A percentile compares a stretch with the other conserved stretches of the same genome.
phyloP scores from a whole-genome alignment of 176 grass and related monocot species.

The Canna indica region DNA sequence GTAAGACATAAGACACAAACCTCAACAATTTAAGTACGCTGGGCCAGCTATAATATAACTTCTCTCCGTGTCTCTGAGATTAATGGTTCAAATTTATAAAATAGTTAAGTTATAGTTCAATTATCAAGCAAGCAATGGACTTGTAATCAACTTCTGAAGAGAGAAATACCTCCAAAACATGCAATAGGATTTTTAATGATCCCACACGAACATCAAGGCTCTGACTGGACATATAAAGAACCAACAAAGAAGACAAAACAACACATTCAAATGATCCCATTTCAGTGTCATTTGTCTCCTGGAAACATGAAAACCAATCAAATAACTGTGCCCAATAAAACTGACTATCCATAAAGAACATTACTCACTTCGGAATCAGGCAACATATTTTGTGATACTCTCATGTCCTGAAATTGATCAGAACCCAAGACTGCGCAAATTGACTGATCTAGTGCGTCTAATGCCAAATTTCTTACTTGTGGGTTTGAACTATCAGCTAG shows the following conservation, averaged over 20 bases:
- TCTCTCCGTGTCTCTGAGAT: conserved; percentile 93
- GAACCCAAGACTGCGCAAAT: conserved; percentile 93
- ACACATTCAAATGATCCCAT: conserved; percentile 79
- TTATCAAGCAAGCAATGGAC: background rate
- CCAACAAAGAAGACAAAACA: conserved; percentile 73
- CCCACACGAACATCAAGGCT: conserved; percentile 76
- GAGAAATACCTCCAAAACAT: conserved; percentile 81
- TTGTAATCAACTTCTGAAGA: background rate
- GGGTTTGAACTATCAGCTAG: conserved; percentile 63
- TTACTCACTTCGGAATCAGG: conserved; percentile 8
- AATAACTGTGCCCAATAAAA: conserved; percentile 28
- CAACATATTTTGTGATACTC: background rate
- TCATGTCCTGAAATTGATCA: conserved; percentile 55
- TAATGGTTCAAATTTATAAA: background rate
- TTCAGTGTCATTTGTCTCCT: conserved; percentile 61
- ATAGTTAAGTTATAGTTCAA: background rate
- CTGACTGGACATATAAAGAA: conserved; percentile 76
- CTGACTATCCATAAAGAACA: background rate
- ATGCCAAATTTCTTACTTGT: conserved; percentile 78
- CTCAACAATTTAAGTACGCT: conserved; percentile 89
- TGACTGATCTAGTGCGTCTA: conserved; percentile 89
- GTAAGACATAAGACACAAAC: conserved; percentile 36
- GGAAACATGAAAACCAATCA: conserved; percentile 26
- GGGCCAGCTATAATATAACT: conserved; percentile 75
- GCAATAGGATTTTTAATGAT: conserved; percentile 85